Base-by-base conservation (phyloP, 1,284 basidiomycete genomes). In the Malassezia obtusa region DNA sequence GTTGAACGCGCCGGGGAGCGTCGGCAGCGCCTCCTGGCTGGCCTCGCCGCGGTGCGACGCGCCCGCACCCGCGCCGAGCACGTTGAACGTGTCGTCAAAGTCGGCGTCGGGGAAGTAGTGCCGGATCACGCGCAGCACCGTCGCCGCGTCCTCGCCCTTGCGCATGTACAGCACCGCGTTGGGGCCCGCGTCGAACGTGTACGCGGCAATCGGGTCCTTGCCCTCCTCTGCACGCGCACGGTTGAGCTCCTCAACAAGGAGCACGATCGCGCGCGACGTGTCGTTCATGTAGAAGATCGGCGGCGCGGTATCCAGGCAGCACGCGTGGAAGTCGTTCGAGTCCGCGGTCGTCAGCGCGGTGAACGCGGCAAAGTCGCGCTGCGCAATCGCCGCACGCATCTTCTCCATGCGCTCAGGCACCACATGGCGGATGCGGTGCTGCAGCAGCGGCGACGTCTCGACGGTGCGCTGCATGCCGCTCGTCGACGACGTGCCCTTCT, bases 231-330 rank as follows among this genome's bases (percentile, higher is more conserved):
- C 56, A 2, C 83, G 80, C 32, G 87, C 79, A n/a, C 91, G 82
- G 78, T 99, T 99, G 78, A 91, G 84, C 77, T 96, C 94, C 53
- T 88, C 85, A 59, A 98, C 80, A 25, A 73, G 60, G 53, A 63
- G 62, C 22, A 73, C 63, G 38, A 73, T 69, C 33, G 64, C 65
- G 30, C 71, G 81, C 60, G 84, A 87, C 63, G 91, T 87, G 76
- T 99, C 92, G 79, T 96, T 98, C 82, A 99, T 85, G 80, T 99
- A 98, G 76, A 98, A 96, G 77, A 98, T 98, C 41, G 92, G 94
- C 1, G 92, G 94, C 43, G 85, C 81, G 0, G 92, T 98, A 78
- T 99, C 94, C 63, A 98, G 84, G 57, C 87, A 88, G 64, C 94
- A 89, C 22, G 92, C 91, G 75, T 99, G 92, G 82, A 99, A 99